These are phyloP conservation scores for Mycena chlorophos DNA, from an alignment of 768 basidiomycete species.

Conservation along the genomic window DNA sequence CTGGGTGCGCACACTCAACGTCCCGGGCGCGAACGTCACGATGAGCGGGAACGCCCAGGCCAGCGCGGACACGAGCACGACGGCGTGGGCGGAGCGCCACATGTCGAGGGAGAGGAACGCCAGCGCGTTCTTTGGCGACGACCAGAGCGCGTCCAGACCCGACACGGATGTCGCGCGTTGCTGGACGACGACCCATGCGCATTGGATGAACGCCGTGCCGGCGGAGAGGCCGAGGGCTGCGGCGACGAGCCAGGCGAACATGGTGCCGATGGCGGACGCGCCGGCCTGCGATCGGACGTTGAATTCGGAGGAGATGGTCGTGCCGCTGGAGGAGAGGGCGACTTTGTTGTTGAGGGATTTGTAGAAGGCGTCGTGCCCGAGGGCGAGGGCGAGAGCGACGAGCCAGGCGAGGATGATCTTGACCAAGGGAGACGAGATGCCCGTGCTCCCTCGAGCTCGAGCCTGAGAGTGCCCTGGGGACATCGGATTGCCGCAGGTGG, in stretches of 20 bases:
- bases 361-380: conserved; percentile 9
- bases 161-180: conserved; percentile 2
- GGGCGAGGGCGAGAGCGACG: not conserved
- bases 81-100: conserved; percentile 1
- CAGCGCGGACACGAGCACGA: not conserved
- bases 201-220: conserved; percentile 7
- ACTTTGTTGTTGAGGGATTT: not conserved
- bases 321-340: not conserved
- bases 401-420: conserved; percentile 1
- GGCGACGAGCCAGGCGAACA: conserved; percentile 9
- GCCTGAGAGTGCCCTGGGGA: too few relatives aligned
- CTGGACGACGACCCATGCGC: conserved; percentile 5
- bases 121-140: not conserved
- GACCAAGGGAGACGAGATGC: not conserved
- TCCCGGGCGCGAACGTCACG: conserved; percentile 10
- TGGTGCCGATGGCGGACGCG: conserved; percentile 4
- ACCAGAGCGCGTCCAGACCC: conserved; percentile 17
- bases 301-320: not conserved
- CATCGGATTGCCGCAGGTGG: too few relatives aligned
- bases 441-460: too few relatives aligned
- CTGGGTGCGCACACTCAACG: not conserved
- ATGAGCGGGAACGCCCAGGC: conserved; percentile 10
- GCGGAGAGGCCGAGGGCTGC: conserved; percentile 3
- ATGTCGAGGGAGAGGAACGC: conserved; percentile 11
- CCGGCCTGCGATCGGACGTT: conserved; percentile 7